Percentiles rank a stretch among this genome's conserved stretches.
Evolutionary conservation across 2,329 filamentous ascomycete genomes (phyloP).

Genomic region (Colletotrichum sp.): DNA sequence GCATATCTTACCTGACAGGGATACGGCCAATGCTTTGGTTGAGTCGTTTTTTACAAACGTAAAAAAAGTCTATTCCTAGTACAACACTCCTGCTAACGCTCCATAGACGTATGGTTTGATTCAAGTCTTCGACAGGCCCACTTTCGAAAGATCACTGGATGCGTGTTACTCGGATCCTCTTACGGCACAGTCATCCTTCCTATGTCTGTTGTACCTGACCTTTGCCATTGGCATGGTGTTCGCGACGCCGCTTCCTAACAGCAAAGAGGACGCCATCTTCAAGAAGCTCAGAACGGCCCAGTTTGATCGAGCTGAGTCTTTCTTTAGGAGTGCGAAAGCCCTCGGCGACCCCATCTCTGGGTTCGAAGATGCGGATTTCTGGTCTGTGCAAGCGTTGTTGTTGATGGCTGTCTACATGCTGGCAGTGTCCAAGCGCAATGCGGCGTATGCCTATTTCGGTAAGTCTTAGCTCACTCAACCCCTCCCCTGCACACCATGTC

Average conservation of each 20-base stretch:
- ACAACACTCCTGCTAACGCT: neutral
- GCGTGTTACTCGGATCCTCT: slow-evolving; percentile 61
- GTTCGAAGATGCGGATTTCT: slow-evolving; percentile 68
- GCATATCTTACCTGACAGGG: slow-evolving; percentile 59
- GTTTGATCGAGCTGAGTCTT: slow-evolving; percentile 62
- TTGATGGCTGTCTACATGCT: slow-evolving; percentile 71
- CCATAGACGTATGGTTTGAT: slow-evolving; percentile 63
- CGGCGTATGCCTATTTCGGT: slow-evolving; percentile 68
- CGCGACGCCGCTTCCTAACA: slow-evolving; percentile 56
- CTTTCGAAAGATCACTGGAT: slow-evolving; percentile 55
- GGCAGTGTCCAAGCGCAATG: slow-evolving; percentile 65
- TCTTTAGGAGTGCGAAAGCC: slow-evolving; percentile 64
- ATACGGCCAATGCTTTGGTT: slow-evolving; percentile 58
- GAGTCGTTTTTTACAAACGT: slow-evolving; percentile 68
- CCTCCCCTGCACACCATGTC: neutral
- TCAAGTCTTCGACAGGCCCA: slow-evolving; percentile 60
- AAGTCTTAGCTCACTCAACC: slow-evolving; percentile 24
- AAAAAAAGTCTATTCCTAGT: slow-evolving; percentile 3
- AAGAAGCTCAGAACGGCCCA: slow-evolving; percentile 53
- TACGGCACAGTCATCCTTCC: slow-evolving; percentile 50
- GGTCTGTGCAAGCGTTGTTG: slow-evolving; percentile 67
- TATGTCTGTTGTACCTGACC: slow-evolving; percentile 66
- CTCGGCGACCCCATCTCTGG: slow-evolving; percentile 50
- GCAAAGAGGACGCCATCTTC: slow-evolving; percentile 54
- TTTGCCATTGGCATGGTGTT: slow-evolving; percentile 68